phyloP scores from a whole-genome alignment of 2,329 filamentous ascomycete species.

The Arachnopeziza araneosa region DNA sequence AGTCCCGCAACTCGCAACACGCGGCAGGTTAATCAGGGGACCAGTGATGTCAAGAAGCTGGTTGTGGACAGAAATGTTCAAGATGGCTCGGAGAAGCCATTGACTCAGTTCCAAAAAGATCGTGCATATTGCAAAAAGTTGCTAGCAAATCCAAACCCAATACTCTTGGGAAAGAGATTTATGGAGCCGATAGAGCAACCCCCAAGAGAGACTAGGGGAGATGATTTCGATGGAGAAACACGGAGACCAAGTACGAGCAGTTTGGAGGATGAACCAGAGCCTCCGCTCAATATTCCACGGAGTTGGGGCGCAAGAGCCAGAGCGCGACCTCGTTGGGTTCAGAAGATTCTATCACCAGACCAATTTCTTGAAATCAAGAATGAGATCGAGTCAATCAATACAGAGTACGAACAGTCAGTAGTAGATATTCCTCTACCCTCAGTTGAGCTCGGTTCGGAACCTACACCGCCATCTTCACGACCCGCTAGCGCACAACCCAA shows the following conservation, averaged over 20 bases:
- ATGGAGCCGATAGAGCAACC: not conserved
- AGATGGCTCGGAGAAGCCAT: not conserved
- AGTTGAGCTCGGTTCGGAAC: slow-evolving; percentile 13
- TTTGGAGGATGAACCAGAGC: slow-evolving; percentile 15
- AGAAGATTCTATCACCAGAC: slow-evolving; percentile 19
- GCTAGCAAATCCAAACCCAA: not conserved
- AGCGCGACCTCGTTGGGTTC: slow-evolving; percentile 12
- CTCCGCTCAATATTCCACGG: slow-evolving; percentile 14
- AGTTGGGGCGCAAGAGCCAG: slow-evolving; percentile 17
- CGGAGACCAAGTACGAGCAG: too few relatives aligned
- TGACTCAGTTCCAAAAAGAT: not conserved
- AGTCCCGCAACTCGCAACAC: slow-evolving; percentile 16
- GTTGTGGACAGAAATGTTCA: slow-evolving; percentile 2
- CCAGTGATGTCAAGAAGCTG: not conserved
- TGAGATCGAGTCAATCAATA: not conserved
- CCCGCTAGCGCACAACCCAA: slow-evolving; percentile 9
- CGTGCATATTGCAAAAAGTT: not conserved
- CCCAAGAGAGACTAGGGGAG: too few relatives aligned
- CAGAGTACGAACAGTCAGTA: slow-evolving; percentile 1
- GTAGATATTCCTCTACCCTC: slow-evolving; percentile 15
- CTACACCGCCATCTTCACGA: slow-evolving; percentile 18
- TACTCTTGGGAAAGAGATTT: not conserved
- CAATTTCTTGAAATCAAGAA: slow-evolving; percentile 10
- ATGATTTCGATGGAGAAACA: too few relatives aligned
- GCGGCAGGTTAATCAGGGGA: not conserved